A percentile compares a stretch with the other conserved stretches of the same genome.
These are phyloP conservation scores for Linnemannia schmuckeri DNA, from an alignment of 192 early-diverging fungal species.

Conservation along the genomic window DNA sequence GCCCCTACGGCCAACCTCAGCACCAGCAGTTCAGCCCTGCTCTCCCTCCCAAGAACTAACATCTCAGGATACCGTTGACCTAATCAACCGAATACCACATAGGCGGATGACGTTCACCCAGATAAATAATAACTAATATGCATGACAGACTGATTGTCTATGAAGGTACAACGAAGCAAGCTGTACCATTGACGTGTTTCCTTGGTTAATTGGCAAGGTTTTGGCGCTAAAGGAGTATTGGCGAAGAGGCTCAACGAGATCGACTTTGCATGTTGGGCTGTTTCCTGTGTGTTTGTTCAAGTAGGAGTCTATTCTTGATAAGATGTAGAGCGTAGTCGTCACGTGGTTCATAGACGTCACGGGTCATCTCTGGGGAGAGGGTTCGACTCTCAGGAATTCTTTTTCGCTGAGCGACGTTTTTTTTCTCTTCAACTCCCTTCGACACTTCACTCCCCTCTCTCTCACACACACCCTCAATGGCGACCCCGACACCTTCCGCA, in stretches of 20 bases:
- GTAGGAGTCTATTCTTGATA: background rate
- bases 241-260: background rate
- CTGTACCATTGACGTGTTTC: background rate
- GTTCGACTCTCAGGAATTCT: background rate
- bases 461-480: conserved; percentile 19
- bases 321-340: background rate
- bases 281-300: background rate
- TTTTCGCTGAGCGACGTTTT: background rate
- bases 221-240: background rate
- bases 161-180: background rate
- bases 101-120: background rate
- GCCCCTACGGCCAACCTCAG: background rate
- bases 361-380: background rate
- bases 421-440: conserved; percentile 2
- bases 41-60: background rate
- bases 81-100: background rate
- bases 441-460: background rate
- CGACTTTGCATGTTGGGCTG: background rate
- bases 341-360: background rate
- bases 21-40: conserved; percentile 3
- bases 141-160: background rate
- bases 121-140: background rate
- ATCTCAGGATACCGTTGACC: background rate
- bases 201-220: background rate
- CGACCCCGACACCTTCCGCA: conserved; percentile 57